Evolutionary conservation across 2,329 filamentous ascomycete species (phyloP).

Genomic region (Purpureocillium takamizusanense): DNA sequence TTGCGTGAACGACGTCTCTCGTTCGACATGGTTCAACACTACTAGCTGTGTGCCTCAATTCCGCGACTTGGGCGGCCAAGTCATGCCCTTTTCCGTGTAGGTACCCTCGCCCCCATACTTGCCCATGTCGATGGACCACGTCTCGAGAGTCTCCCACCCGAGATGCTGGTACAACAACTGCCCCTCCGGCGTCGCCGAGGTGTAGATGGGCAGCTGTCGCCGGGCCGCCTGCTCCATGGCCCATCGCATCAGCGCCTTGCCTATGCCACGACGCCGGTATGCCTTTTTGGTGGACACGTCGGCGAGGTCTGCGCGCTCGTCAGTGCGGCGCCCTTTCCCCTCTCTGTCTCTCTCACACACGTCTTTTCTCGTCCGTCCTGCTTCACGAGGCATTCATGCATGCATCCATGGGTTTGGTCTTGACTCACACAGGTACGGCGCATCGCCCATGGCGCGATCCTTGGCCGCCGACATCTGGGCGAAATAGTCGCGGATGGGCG

Average conservation of each 20-base stretch:
- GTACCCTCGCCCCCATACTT: conserved; percentile 1
- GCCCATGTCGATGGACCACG: not conserved
- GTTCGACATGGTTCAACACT: too few species aligned
- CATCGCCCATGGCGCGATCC: conserved; percentile 1
- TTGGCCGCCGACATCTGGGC: conserved; percentile 1
- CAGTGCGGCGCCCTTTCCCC: too few species aligned
- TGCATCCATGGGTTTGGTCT: too few species aligned
- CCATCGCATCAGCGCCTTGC: not conserved
- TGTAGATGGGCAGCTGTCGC: not conserved
- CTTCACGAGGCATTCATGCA: too few species aligned
- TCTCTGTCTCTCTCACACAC: too few species aligned
- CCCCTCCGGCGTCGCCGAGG: not conserved
- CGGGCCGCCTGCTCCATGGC: not conserved
- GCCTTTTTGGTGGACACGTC: not conserved
- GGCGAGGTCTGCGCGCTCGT: not conserved
- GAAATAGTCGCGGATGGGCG: conserved; percentile 1
- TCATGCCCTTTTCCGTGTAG: not conserved
- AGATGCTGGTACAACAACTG: conserved; percentile 2
- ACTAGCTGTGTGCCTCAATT: too few species aligned
- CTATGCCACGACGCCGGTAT: not conserved
- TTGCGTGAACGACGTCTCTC: too few species aligned
- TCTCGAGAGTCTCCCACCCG: not conserved
- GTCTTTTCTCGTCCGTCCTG: too few species aligned
- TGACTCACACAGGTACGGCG: not conserved
- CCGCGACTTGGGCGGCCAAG: too few species aligned